Percentiles rank a stretch among this genome's conserved stretches.
These are phyloP conservation scores for Otatea glauca DNA, from an alignment of 176 grass and related monocot species.

Conservation along the genomic window DNA sequence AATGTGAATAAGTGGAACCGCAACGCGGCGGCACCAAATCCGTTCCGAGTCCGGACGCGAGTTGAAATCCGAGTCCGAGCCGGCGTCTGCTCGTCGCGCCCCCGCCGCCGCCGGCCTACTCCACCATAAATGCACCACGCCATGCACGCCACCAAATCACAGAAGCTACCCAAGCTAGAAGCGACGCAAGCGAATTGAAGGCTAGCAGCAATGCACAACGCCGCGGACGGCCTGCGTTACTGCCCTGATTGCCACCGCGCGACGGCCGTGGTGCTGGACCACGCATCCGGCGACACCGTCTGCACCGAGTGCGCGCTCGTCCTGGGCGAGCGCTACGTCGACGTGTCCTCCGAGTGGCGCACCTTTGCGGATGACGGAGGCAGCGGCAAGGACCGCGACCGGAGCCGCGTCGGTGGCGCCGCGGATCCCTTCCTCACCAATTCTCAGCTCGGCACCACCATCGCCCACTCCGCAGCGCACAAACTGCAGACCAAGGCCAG, in stretches of 20 bases:
- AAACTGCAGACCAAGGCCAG: not conserved
- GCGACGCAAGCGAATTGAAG: not conserved
- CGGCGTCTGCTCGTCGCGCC: not conserved
- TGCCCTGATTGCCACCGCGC: constrained; percentile 37
- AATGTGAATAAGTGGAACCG: too few species aligned
- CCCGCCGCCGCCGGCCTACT: not conserved
- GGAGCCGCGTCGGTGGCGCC: not conserved
- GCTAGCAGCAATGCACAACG: not conserved
- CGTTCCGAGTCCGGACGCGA: not conserved
- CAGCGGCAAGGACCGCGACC: not conserved
- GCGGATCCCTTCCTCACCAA: not conserved
- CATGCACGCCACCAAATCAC: not conserved
- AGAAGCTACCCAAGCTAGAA: not conserved
- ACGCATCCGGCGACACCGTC: constrained; percentile 29
- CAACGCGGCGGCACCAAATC: too few species aligned
- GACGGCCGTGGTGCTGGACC: not conserved
- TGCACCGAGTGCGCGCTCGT: constrained; percentile 17
- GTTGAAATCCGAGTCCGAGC: not conserved
- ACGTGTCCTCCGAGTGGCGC: constrained; percentile 21
- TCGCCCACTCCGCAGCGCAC: not conserved
- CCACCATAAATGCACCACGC: not conserved
- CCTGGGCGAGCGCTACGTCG: not conserved
- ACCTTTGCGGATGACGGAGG: constrained; percentile 8
- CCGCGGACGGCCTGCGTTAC: not conserved
- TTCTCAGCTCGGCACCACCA: not conserved